Conservation (phyloP, 768 basidiomycete genomes). For the Sporobolomyces phaffii region DNA sequence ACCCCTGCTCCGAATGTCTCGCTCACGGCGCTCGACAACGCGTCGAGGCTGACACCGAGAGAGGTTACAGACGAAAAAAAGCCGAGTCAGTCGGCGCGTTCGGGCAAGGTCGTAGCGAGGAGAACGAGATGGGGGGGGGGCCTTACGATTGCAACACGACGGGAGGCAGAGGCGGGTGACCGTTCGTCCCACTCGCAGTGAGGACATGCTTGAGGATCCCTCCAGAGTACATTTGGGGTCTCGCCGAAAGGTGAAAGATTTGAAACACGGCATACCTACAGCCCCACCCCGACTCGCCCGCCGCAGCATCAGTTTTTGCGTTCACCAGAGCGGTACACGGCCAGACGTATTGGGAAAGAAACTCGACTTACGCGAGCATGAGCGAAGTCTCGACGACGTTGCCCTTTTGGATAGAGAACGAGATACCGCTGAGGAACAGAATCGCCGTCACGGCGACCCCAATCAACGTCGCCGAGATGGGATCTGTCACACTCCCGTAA, state of each 20-base stretch:
- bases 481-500: slow-evolving; percentile 39
- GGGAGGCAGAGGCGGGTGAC: slow-evolving; percentile 37
- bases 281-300: too few species aligned
- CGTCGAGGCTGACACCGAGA: slow-evolving; percentile 13
- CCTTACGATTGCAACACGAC: slow-evolving; percentile 32
- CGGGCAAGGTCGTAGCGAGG: neutral
- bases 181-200: slow-evolving; percentile 27
- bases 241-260: slow-evolving; percentile 40
- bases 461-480: slow-evolving; percentile 40
- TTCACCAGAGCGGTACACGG: too few species aligned
- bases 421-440: slow-evolving; percentile 42
- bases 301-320: too few species aligned
- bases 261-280: slow-evolving; percentile 43
- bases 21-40: slow-evolving; percentile 31
- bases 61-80: too few species aligned
- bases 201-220: slow-evolving; percentile 36
- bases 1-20: slow-evolving; percentile 42
- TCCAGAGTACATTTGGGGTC: slow-evolving; percentile 37
- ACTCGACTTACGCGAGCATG: slow-evolving; percentile 39
- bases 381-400: slow-evolving; percentile 42
- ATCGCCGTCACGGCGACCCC: slow-evolving; percentile 41
- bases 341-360: too few species aligned
- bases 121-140: neutral
- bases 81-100: neutral
- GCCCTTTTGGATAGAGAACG: slow-evolving; percentile 39